Evolutionary conservation across 179 eudicot species (phyloP).

Genomic region (Gypsophila paniculata): DNA sequence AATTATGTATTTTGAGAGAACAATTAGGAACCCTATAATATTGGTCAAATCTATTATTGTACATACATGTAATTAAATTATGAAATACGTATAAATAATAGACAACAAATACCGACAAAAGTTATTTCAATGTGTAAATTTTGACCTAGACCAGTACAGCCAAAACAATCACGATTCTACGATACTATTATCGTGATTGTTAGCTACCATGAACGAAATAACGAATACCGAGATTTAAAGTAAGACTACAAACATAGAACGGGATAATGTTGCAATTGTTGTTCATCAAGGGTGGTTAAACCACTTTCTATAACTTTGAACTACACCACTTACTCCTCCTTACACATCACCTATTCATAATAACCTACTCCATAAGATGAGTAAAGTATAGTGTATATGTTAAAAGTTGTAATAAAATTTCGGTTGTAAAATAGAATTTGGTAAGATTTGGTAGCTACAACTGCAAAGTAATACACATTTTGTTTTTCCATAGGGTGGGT

Average conservation of each 20-base stretch:
- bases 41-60: too few relatives aligned
- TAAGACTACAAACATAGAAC: background rate
- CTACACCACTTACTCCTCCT: constrained; percentile 11
- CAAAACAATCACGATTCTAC: too few relatives aligned
- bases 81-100: too few relatives aligned
- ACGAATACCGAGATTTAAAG: background rate
- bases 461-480: background rate
- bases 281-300: background rate
- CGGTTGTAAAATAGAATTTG: constrained; percentile 7
- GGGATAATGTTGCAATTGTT: background rate
- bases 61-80: too few relatives aligned
- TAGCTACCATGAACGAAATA: too few relatives aligned
- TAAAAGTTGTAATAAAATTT: background rate
- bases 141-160: too few relatives aligned
- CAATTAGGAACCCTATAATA: too few relatives aligned
- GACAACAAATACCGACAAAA: too few relatives aligned
- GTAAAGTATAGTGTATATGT: background rate
- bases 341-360: background rate
- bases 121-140: too few relatives aligned
- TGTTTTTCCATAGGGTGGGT: too few relatives aligned
- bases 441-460: constrained; percentile 10
- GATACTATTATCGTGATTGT: too few relatives aligned
- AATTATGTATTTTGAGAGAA: too few relatives aligned
- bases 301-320: constrained; percentile 15
- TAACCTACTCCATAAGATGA: constrained; percentile 1